A percentile compares a stretch with the other conserved stretches of the same genome.
Evolutionary conservation across 108 stramenopile species (phyloP).

Genomic region (Cyclotella distinguenda): DNA sequence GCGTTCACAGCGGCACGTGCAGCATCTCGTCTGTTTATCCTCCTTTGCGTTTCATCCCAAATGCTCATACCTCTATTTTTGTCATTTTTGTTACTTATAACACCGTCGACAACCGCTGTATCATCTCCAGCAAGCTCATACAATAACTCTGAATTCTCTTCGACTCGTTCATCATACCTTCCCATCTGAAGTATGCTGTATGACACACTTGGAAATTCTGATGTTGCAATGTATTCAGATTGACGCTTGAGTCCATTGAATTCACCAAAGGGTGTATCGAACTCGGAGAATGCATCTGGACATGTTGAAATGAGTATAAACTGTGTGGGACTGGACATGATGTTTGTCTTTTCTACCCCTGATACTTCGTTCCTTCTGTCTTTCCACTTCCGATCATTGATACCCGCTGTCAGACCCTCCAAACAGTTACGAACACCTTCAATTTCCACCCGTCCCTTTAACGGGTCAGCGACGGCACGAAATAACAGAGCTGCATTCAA

Average conservation of each 20-base stretch:
- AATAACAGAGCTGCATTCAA: constrained; percentile 80
- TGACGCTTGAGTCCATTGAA: constrained; percentile 75
- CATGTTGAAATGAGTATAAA: constrained; percentile 69
- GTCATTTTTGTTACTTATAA: constrained; percentile 5
- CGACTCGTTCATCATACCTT: constrained; percentile 74
- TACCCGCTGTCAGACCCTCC: constrained; percentile 43
- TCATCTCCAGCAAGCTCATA: constrained; percentile 31
- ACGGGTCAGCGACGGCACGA: constrained; percentile 71
- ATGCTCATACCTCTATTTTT: constrained; percentile 1
- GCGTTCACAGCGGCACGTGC: constrained; percentile 74
- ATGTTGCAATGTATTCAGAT: constrained; percentile 57
- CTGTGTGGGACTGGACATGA: constrained; percentile 49
- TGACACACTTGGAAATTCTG: constrained; percentile 62
- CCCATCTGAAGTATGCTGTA: constrained; percentile 69
- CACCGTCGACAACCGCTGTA: constrained; percentile 24
- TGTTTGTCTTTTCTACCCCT: not conserved
- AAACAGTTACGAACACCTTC: constrained; percentile 80
- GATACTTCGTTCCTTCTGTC: constrained; percentile 1
- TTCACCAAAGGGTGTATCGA: constrained; percentile 81
- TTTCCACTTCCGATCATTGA: constrained; percentile 37
- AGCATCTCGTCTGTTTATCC: constrained; percentile 84
- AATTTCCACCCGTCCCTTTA: constrained; percentile 83
- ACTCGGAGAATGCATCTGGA: constrained; percentile 66
- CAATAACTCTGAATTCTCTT: constrained; percentile 59
- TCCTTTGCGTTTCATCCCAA: constrained; percentile 20